Evolutionary conservation across 2,329 filamentous ascomycete species (phyloP).

Genomic region (Cladosporium sp.): DNA sequence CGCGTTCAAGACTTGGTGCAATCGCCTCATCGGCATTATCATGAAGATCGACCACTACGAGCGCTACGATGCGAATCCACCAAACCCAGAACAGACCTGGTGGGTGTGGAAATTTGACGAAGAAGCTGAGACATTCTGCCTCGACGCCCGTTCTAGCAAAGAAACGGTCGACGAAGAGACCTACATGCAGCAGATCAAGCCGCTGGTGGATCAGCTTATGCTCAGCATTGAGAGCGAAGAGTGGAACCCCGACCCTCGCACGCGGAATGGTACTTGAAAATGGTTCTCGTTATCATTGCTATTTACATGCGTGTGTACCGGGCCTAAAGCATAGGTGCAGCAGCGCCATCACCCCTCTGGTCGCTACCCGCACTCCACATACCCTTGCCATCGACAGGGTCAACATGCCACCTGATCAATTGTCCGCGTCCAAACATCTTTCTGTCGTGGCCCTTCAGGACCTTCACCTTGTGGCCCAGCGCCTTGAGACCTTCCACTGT

Average conservation of each 20-base stretch:
- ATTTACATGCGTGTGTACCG: not conserved
- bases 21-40: slow-evolving; percentile 42
- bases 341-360: slow-evolving; percentile 77
- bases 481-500: slow-evolving; percentile 66
- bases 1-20: slow-evolving; percentile 43
- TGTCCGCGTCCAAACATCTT: slow-evolving; percentile 82
- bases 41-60: slow-evolving; percentile 46
- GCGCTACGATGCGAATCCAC: slow-evolving; percentile 40
- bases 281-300: slow-evolving; percentile 25
- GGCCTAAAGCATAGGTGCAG: slow-evolving; percentile 50
- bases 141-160: slow-evolving; percentile 37
- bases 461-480: slow-evolving; percentile 72
- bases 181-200: slow-evolving; percentile 43
- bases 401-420: slow-evolving; percentile 75
- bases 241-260: slow-evolving; percentile 42
- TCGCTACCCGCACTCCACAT: slow-evolving; percentile 92
- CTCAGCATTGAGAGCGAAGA: slow-evolving; percentile 41
- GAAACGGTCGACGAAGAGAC: slow-evolving; percentile 38
- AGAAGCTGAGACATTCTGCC: slow-evolving; percentile 33
- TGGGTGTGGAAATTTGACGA: slow-evolving; percentile 44
- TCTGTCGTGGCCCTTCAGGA: slow-evolving; percentile 67
- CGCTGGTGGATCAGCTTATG: slow-evolving; percentile 41
- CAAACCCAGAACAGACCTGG: slow-evolving; percentile 40
- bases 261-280: slow-evolving; percentile 17
- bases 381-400: slow-evolving; percentile 63